Evolutionary conservation across 2,329 filamentous ascomycete species (phyloP).

Genomic region (Talaromyces sp.): DNA sequence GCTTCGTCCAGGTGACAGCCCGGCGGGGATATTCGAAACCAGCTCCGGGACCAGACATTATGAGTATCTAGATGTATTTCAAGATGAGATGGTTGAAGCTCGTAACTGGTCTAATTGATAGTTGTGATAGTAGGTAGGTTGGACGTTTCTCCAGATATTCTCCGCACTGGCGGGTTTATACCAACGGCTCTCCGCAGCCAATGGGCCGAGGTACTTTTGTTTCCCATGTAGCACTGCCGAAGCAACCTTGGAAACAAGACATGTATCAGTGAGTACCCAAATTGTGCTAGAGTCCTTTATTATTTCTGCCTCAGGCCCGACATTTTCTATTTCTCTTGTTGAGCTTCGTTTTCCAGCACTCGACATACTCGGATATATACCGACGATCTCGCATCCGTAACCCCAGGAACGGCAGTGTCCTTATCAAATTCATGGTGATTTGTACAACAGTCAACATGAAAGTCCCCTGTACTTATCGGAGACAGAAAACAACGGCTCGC

Average conservation of each 20-base stretch:
- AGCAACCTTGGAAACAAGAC: neutral
- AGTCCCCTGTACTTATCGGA: neutral
- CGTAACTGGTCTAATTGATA: neutral
- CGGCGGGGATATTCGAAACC: constrained; percentile 76
- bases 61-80: constrained; percentile 8
- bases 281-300: neutral
- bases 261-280: neutral
- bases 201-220: neutral
- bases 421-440: neutral
- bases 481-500: neutral
- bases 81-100: neutral
- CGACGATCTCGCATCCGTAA: neutral
- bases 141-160: neutral
- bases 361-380: neutral
- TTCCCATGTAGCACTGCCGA: neutral
- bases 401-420: neutral
- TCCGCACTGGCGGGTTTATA: neutral
- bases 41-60: constrained; percentile 53
- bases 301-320: neutral
- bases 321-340: neutral
- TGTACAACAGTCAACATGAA: neutral
- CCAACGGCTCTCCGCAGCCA: neutral
- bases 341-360: neutral
- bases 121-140: neutral
- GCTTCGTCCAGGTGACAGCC: constrained; percentile 79